phyloP scores from a whole-genome alignment of 352 stramenopile genomes.

The Pythium rhizo-oryzae region DNA sequence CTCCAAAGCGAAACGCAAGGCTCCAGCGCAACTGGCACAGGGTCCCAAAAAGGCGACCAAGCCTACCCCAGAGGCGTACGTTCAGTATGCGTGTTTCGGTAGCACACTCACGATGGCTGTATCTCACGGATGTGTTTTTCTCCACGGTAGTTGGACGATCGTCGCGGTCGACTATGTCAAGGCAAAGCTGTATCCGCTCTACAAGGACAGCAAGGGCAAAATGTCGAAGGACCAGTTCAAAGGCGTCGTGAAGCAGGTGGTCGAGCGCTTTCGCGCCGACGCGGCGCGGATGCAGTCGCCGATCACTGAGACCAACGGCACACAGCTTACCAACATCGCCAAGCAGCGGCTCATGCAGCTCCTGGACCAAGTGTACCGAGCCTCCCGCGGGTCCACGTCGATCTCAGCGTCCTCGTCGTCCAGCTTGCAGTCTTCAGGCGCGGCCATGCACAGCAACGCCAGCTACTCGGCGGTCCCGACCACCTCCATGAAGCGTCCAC shows the following conservation, averaged over 20 bases:
- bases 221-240: conserved; percentile 83
- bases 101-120: neutral
- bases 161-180: conserved; percentile 81
- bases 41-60: neutral
- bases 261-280: conserved; percentile 60
- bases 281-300: conserved; percentile 61
- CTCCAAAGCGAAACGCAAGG: conserved; percentile 11
- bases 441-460: neutral
- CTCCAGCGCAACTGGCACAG: neutral
- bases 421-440: neutral
- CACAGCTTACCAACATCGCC: conserved; percentile 53
- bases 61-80: conserved; percentile 2
- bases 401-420: neutral
- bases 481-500: conserved; percentile 5
- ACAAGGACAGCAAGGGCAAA: conserved; percentile 60
- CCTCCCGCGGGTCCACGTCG: neutral
- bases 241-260: conserved; percentile 72
- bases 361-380: conserved; percentile 60
- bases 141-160: too few relatives aligned
- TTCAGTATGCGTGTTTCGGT: conserved; percentile 10
- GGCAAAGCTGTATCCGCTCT: conserved; percentile 75
- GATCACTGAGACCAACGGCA: conserved; percentile 32
- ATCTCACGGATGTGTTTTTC: too few relatives aligned
- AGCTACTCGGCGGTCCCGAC: conserved; percentile 11
- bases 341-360: conserved; percentile 71